Conservation (phyloP, 257 asterid species). For the Thymus quinquecostatus region DNA sequence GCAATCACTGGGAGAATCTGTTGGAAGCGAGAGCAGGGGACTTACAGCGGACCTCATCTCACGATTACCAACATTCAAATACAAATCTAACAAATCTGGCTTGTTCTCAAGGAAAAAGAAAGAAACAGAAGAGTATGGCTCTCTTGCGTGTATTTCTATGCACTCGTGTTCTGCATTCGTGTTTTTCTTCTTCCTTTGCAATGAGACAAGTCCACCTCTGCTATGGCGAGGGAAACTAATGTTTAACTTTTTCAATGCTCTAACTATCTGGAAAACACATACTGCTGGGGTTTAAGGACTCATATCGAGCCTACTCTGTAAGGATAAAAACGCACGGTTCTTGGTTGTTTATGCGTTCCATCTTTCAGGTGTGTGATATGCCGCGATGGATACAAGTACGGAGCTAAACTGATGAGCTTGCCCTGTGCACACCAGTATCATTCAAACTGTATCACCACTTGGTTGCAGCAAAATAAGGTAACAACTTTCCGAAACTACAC, state of each 20-base stretch:
- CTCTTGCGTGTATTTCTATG: background rate
- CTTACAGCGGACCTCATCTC: slow-evolving; percentile 69
- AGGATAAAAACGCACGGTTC: background rate
- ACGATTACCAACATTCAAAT: slow-evolving; percentile 73
- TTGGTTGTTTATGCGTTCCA: slow-evolving; percentile 18
- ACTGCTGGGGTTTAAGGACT: background rate
- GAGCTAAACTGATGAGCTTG: slow-evolving; percentile 63
- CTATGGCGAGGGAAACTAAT: background rate
- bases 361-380: slow-evolving; percentile 85
- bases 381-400: slow-evolving; percentile 57
- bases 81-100: slow-evolving; percentile 63
- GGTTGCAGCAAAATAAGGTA: slow-evolving; percentile 82
- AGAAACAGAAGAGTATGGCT: slow-evolving; percentile 50
- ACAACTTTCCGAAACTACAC: background rate
- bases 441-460: slow-evolving; percentile 65
- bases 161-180: background rate
- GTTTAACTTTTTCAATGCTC: no score
- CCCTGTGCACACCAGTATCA: slow-evolving; percentile 93
- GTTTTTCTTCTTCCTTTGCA: background rate
- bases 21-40: slow-evolving; percentile 79
- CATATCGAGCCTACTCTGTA: background rate
- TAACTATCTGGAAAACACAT: background rate
- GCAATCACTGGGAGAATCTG: slow-evolving; percentile 76
- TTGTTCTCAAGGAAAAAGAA: slow-evolving; percentile 56
- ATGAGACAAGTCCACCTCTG: background rate